These are phyloP conservation scores for Amanita phalloides DNA, from an alignment of 768 basidiomycete genomes.

Conservation along the genomic window DNA sequence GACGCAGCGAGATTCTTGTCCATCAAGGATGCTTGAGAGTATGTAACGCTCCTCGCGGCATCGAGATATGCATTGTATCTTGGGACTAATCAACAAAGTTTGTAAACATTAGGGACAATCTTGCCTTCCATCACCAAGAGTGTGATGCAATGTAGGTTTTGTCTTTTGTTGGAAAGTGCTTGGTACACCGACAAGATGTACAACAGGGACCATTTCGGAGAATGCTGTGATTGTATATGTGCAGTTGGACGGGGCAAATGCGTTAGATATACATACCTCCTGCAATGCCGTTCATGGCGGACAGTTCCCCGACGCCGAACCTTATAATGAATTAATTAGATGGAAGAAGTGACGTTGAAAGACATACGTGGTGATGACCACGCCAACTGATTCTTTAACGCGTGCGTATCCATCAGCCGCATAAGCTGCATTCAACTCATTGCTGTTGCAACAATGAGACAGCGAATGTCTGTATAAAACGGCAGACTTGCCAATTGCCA, in stretches of 20 bases:
- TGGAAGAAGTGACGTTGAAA: not conserved
- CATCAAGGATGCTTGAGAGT: slow-evolving; percentile 51
- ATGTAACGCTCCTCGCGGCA: slow-evolving; percentile 67
- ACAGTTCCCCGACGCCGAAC: slow-evolving; percentile 91
- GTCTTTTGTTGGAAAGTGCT: slow-evolving; percentile 61
- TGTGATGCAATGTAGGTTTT: slow-evolving; percentile 77
- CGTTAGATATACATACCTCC: slow-evolving; percentile 33
- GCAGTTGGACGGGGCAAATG: not conserved
- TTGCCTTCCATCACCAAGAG: slow-evolving; percentile 73
- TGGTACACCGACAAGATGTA: slow-evolving; percentile 83
- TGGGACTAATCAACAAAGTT: not conserved
- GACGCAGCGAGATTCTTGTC: slow-evolving; percentile 42
- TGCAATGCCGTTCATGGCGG: slow-evolving; percentile 78
- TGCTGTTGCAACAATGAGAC: slow-evolving; percentile 28
- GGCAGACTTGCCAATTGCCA: slow-evolving; percentile 56
- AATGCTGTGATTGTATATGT: slow-evolving; percentile 33
- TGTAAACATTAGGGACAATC: not conserved
- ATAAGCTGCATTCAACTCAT: slow-evolving; percentile 81
- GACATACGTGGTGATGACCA: slow-evolving; percentile 65
- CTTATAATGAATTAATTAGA: slow-evolving; percentile 20
- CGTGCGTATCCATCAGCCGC: slow-evolving; percentile 92
- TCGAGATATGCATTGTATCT: slow-evolving; percentile 75
- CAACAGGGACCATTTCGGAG: slow-evolving; percentile 82
- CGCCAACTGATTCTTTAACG: slow-evolving; percentile 70
- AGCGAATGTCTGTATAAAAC: not conserved